Evolutionary conservation across 2,329 filamentous ascomycete species (phyloP), one percentile per base, ranked within the genome.

Genomic region (Blumeria graminis): DNA sequence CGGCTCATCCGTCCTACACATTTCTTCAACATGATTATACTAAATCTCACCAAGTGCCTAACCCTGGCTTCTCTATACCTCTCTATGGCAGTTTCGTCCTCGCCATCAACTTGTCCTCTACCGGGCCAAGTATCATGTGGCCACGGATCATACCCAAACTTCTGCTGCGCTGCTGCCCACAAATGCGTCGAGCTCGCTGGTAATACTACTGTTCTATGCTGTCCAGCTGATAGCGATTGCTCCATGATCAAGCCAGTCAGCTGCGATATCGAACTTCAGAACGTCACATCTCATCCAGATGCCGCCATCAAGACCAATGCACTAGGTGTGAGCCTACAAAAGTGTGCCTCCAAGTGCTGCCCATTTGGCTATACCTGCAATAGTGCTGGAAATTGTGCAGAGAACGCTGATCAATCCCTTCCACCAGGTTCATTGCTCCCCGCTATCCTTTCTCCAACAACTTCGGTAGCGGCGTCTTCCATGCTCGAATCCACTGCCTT

Each of bases 131-230:
- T 9, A 28, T 28, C 18, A 3, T 48, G 45, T 28, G 65, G 67
- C 56, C 59, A 69, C 33, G 71, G 69, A 34, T 71, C 85, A 22
- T 81, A 82, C 1, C 70, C 70, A 55, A 72, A 75, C 65, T 86
- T 88, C 65, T 87, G 83, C 71, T 89, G 84, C 64, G 68, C 74
- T 3, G 59, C 68, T 33, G 68, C 66, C 16, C 69, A 72, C 6
- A 72, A 65, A 2, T 89, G 84, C 68, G 70, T 78, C 43, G 63
- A 73, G 1, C 73, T 88, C 51, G 81, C 81, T 10, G 76, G 71
- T n/a, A 70, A 72, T 48, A 81, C 81, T 6, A 84, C 82, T 0
- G 73, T 81, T 13, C 70, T 88, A 53, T 89, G 84, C 70, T 89
- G 84, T 65, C 83, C 83, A 1, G 60, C 67, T 1, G 76, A 73